These are phyloP conservation scores for Xylaria arbuscula DNA, from an alignment of 2,329 filamentous ascomycete species.

Conservation along the genomic window DNA sequence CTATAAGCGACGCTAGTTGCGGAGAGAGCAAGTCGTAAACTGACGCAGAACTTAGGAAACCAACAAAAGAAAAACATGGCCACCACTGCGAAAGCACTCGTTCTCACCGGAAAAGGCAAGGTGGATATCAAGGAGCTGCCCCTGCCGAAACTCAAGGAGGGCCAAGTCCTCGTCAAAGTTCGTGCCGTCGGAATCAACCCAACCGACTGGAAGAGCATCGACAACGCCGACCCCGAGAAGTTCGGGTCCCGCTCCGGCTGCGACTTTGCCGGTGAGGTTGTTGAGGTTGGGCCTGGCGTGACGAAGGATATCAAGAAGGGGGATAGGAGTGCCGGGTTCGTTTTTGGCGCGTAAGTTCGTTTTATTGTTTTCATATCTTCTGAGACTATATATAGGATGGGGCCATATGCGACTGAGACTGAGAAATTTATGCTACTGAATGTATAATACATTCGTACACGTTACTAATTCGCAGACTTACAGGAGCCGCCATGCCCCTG, in stretches of 20 bases:
- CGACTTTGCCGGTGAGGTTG: slow-evolving; percentile 61
- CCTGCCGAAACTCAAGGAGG: slow-evolving; percentile 40
- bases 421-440: background rate
- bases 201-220: slow-evolving; percentile 51
- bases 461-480: slow-evolving; percentile 11
- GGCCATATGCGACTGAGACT: no score
- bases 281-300: slow-evolving; percentile 58
- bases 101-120: slow-evolving; percentile 37
- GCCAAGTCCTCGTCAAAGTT: slow-evolving; percentile 50
- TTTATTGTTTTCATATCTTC: background rate
- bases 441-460: no score
- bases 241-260: slow-evolving; percentile 51
- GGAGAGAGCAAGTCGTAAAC: background rate
- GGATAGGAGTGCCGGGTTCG: slow-evolving; percentile 58
- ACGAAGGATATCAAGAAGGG: slow-evolving; percentile 58
- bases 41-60: background rate
- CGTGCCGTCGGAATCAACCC: slow-evolving; percentile 53
- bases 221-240: slow-evolving; percentile 28
- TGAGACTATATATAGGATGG: no score
- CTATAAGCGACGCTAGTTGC: background rate
- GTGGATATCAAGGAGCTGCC: slow-evolving; percentile 43
- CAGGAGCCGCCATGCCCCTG: slow-evolving; percentile 51
- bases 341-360: slow-evolving; percentile 41
- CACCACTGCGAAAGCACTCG: slow-evolving; percentile 42
- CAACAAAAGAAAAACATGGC: slow-evolving; percentile 24